Conservation (phyloP, 495 filamentous ascomycete genomes). For the Penicillium mononematosum region DNA sequence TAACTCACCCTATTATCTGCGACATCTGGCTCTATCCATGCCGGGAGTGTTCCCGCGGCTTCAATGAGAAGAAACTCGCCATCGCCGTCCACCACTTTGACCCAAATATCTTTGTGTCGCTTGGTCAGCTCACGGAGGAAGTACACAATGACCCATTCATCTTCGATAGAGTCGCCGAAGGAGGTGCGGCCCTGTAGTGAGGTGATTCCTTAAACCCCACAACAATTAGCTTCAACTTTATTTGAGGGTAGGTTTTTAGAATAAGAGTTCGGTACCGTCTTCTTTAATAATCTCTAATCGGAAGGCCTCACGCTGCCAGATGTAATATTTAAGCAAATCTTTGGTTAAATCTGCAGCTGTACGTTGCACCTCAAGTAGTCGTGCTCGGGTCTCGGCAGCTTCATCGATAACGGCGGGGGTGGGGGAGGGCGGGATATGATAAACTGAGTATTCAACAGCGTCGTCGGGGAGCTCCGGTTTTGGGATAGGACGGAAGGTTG, state of each 20-base stretch:
- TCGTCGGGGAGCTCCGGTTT: constrained; percentile 77
- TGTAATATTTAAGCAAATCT: constrained; percentile 72
- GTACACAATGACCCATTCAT: constrained; percentile 96
- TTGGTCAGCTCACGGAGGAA: constrained; percentile 79
- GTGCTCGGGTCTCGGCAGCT: constrained; percentile 51
- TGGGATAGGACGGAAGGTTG: constrained; percentile 57
- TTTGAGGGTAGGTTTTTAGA: background rate
- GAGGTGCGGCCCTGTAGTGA: constrained; percentile 70
- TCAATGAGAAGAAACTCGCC: constrained; percentile 95
- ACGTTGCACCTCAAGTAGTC: constrained; percentile 69
- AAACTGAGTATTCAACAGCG: constrained; percentile 81
- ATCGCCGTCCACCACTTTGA: constrained; percentile 79
- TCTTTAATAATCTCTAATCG: constrained; percentile 58
- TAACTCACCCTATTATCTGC: constrained; percentile 70
- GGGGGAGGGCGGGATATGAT: constrained; percentile 54
- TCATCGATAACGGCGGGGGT: constrained; percentile 47
- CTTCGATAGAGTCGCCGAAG: constrained; percentile 90
- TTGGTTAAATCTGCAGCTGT: constrained; percentile 61
- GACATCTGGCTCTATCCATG: constrained; percentile 90
- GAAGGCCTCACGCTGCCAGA: constrained; percentile 90
- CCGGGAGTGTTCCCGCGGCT: constrained; percentile 82
- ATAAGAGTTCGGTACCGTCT: constrained; percentile 46
- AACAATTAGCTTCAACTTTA: constrained; percentile 6
- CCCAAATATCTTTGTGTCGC: constrained; percentile 73
- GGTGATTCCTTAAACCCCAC: constrained; percentile 37